phyloP scores from a whole-genome alignment of 179 eudicot species.

The Silene noctiflora region DNA sequence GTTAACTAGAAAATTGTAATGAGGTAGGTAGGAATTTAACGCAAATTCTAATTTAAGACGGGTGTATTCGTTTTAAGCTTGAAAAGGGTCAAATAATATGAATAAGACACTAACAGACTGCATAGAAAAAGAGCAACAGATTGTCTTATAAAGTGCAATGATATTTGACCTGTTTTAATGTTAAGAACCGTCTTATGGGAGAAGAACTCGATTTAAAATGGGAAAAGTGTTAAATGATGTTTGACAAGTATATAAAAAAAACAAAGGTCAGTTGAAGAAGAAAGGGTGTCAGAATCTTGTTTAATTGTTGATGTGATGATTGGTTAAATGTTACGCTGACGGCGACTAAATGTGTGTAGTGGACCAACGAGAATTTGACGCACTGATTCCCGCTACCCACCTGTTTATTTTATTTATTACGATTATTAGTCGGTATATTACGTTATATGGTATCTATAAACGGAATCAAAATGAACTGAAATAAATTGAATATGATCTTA shows the following conservation, averaged over 20 bases:
- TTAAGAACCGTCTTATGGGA: not conserved
- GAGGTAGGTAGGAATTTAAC: not conserved
- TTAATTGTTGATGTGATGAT: not conserved
- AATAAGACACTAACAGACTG: not conserved
- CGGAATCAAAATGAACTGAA: too few relatives aligned
- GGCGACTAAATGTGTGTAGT: not conserved
- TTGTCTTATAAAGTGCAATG: too few relatives aligned
- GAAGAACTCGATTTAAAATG: too few relatives aligned
- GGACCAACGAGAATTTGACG: conserved; percentile 2
- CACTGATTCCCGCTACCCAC: conserved; percentile 5
- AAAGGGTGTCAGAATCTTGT: not conserved
- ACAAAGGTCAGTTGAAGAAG: not conserved
- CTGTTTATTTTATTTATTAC: not conserved
- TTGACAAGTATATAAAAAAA: not conserved
- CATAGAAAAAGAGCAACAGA: too few relatives aligned
- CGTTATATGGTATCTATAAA: too few relatives aligned
- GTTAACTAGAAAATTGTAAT: not conserved
- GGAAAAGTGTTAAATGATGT: too few relatives aligned
- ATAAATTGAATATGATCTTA: too few relatives aligned
- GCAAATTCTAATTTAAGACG: too few relatives aligned
- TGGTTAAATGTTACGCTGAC: not conserved
- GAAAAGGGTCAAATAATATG: not conserved
- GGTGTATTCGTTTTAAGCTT: too few relatives aligned
- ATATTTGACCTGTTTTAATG: too few relatives aligned
- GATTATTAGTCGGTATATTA: too few relatives aligned